A percentile compares a stretch with the other conserved stretches of the same genome.
Conservation (phyloP, 2,329 filamentous ascomycete genomes). For the Arachnomyces sp. region DNA sequence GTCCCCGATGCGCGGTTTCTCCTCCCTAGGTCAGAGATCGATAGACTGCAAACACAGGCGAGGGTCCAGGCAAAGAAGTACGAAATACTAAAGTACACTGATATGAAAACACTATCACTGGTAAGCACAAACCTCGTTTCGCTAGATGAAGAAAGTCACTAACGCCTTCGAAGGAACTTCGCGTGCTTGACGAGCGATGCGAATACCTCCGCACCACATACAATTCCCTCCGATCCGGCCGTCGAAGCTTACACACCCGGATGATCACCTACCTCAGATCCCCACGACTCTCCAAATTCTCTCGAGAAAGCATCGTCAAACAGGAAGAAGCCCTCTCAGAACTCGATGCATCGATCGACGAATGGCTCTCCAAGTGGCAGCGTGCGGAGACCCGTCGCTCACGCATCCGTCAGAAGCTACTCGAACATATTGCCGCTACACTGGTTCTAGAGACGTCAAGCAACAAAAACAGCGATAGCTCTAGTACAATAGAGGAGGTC, state of each 20-base stretch:
- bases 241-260: constrained; percentile 65
- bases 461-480: constrained; percentile 3
- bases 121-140: constrained; percentile 13
- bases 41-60: constrained; percentile 18
- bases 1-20: constrained; percentile 12
- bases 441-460: constrained; percentile 40
- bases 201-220: constrained; percentile 72
- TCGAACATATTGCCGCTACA: constrained; percentile 72
- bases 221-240: constrained; percentile 63
- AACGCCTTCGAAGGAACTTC: constrained; percentile 53
- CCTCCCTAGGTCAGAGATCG: constrained; percentile 15
- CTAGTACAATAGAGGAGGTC: constrained; percentile 10
- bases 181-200: constrained; percentile 65
- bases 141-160: constrained; percentile 4
- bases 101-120: constrained; percentile 18
- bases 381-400: constrained; percentile 68
- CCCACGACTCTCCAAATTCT: constrained; percentile 62
- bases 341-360: constrained; percentile 68
- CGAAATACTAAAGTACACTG: constrained; percentile 19
- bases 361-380: constrained; percentile 73
- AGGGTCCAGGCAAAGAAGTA: constrained; percentile 18
- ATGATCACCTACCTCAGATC: constrained; percentile 71
- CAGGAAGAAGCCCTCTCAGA: constrained; percentile 73
- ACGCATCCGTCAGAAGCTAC: constrained; percentile 66
- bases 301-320: constrained; percentile 64